Percentiles rank a stretch among this genome's conserved stretches.
phyloP scores from a whole-genome alignment of 2,329 filamentous ascomycete genomes.

The Mollisiaceae sp. region DNA sequence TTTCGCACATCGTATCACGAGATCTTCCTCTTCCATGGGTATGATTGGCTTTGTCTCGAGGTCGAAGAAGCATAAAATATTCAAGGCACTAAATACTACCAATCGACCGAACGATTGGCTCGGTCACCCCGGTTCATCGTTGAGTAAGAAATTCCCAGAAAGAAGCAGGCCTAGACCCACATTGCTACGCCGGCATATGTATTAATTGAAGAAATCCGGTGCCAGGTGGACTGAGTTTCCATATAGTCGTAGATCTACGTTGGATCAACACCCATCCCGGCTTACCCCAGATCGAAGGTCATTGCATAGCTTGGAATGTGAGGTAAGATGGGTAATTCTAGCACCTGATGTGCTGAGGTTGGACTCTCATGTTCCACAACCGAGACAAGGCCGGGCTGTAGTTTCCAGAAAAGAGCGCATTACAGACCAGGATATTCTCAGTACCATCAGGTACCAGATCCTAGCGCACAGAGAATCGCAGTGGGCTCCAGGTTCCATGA shows the following conservation, averaged over 20 bases:
- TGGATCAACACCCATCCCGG: neutral
- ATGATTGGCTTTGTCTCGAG: neutral
- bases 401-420: neutral
- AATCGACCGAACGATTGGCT: neutral
- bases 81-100: neutral
- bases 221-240: neutral
- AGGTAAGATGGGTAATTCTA: neutral
- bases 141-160: neutral
- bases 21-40: neutral
- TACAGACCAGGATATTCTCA: neutral
- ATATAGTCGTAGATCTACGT: neutral
- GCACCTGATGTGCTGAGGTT: neutral
- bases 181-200: neutral
- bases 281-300: constrained; percentile 6
- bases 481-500: neutral
- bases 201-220: constrained; percentile 2
- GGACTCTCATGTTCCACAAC: neutral
- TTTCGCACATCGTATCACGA: constrained; percentile 11
- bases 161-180: neutral
- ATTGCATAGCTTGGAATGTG: neutral
- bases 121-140: neutral
- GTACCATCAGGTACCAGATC: neutral
- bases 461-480: neutral
- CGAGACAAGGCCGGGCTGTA: neutral
- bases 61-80: neutral